phyloP scores from a whole-genome alignment of 345 rosid genomes.

The Passiflora organensis region DNA sequence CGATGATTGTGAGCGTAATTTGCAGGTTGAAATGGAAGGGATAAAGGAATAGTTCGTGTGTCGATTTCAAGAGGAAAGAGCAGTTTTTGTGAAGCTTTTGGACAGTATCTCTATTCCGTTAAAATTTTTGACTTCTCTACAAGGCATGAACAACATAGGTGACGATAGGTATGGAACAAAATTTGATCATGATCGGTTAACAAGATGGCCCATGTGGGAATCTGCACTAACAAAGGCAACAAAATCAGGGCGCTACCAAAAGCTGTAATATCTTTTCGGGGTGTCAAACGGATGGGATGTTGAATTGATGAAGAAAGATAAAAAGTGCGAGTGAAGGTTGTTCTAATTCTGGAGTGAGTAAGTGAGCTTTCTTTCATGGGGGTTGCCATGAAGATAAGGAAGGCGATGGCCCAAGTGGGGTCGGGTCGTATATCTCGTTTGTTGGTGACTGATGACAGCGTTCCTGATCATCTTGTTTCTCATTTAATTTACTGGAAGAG shows the following conservation, averaged over 20 bases:
- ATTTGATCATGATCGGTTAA: constrained; percentile 9
- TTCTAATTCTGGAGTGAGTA: constrained; percentile 30
- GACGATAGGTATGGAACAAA: background rate
- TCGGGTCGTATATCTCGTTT: background rate
- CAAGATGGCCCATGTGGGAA: constrained; percentile 23
- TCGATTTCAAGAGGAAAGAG: constrained; percentile 19
- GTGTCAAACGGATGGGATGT: constrained; percentile 9
- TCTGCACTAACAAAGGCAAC: constrained; percentile 19
- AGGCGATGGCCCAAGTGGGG: constrained; percentile 31
- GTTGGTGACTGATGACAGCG: too few species aligned
- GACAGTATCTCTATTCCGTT: constrained; percentile 36
- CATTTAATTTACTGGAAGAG: too few species aligned
- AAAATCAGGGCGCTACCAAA: constrained; percentile 25
- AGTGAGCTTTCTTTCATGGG: constrained; percentile 41
- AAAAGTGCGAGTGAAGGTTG: constrained; percentile 4
- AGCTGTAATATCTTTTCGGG: constrained; percentile 13
- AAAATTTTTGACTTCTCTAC: constrained; percentile 33
- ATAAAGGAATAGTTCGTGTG: constrained; percentile 25
- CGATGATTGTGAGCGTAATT: background rate
- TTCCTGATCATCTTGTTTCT: too few species aligned
- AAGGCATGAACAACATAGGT: constrained; percentile 11
- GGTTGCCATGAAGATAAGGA: constrained; percentile 56
- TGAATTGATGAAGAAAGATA: constrained; percentile 6
- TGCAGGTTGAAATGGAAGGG: constrained; percentile 2
- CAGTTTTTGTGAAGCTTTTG: constrained; percentile 22